Conservation (phyloP, 2,329 filamentous ascomycete species). For the Monosporascus sp. region DNA sequence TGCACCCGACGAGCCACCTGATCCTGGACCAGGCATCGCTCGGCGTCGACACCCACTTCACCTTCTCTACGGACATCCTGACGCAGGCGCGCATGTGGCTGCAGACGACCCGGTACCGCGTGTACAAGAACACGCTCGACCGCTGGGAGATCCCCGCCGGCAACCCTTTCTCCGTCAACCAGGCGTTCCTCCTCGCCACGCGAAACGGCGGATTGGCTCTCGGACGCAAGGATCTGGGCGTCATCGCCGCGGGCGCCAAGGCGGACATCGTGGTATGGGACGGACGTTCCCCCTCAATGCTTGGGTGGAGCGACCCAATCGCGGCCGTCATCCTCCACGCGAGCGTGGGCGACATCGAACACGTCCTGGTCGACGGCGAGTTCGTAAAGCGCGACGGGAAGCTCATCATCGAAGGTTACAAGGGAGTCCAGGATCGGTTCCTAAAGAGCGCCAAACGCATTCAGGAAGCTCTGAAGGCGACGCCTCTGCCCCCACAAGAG, state of each 20-base stretch:
- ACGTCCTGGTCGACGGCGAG: conserved; percentile 42
- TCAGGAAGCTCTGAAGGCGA: conserved; percentile 18
- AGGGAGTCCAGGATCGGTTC: conserved; percentile 22
- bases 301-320: conserved; percentile 49
- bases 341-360: conserved; percentile 43
- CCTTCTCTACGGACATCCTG: conserved; percentile 45
- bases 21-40: conserved; percentile 47
- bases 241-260: conserved; percentile 41
- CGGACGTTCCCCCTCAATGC: conserved; percentile 38
- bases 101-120: conserved; percentile 36
- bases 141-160: conserved; percentile 37
- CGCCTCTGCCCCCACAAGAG: conserved; percentile 16
- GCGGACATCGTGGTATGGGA: conserved; percentile 49
- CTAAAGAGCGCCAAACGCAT: conserved; percentile 28
- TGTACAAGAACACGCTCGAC: conserved; percentile 34
- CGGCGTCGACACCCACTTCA: conserved; percentile 51
- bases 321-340: conserved; percentile 51
- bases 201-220: conserved; percentile 47
- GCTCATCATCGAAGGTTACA: conserved; percentile 16
- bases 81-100: conserved; percentile 52
- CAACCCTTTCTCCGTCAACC: conserved; percentile 48
- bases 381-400: conserved; percentile 40
- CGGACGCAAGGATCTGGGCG: conserved; percentile 42
- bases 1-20: conserved; percentile 36
- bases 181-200: conserved; percentile 53